phyloP scores from a whole-genome alignment of 768 basidiomycete species.

The Lactarius hatsudake region DNA sequence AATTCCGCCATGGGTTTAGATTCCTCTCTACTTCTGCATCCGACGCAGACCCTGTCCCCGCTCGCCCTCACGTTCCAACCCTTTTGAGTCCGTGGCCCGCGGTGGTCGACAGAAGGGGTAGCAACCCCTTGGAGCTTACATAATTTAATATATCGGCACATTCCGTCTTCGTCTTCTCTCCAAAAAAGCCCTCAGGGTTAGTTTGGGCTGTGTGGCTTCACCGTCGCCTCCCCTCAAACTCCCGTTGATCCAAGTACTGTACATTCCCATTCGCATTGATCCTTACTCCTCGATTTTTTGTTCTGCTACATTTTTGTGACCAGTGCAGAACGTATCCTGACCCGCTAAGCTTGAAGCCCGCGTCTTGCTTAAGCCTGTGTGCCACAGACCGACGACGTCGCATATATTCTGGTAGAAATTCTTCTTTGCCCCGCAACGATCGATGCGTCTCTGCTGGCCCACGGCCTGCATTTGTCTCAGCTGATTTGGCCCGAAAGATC shows the following conservation, averaged over 20 bases:
- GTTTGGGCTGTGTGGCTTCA: constrained; percentile 4
- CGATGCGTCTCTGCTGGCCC: constrained; percentile 11
- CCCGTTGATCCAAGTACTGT: constrained; percentile 12
- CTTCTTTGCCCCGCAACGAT: neutral
- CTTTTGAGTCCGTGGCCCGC: constrained; percentile 15
- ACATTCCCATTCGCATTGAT: constrained; percentile 3
- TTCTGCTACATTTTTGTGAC: neutral
- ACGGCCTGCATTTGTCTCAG: constrained; percentile 15
- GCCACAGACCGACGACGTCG: neutral
- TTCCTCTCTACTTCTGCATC: neutral
- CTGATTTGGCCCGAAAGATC: constrained; percentile 17
- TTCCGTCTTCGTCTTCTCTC: constrained; percentile 14
- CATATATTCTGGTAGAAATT: constrained; percentile 7
- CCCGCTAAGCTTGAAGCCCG: neutral
- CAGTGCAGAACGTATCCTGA: neutral
- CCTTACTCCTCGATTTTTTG: neutral
- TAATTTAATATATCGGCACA: constrained; percentile 17
- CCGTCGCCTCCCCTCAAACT: constrained; percentile 1
- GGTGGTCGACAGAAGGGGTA: neutral
- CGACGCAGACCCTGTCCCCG: neutral
- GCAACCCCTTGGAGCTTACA: constrained; percentile 4
- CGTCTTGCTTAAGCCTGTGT: neutral
- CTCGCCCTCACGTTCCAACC: neutral
- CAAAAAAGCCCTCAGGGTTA: neutral
- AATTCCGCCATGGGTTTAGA: neutral